Base-by-base conservation (phyloP, 192 early-diverging fungal species). In the Chytriomyces sp. region DNA sequence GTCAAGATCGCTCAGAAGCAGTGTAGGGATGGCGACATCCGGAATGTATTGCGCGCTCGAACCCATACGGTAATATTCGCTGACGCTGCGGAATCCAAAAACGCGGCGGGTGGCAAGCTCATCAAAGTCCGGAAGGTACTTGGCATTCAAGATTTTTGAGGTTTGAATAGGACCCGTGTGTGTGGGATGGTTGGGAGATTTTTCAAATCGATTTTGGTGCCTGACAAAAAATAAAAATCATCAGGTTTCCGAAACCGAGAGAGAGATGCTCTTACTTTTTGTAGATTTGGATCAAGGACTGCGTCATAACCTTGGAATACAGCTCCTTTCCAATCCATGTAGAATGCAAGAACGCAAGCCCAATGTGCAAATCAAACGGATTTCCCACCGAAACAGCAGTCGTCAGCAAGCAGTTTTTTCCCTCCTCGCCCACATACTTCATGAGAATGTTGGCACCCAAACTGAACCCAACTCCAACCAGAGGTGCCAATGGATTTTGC, bases 381-480 rank as follows among this genome's bases (percentile, higher is more conserved):
- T 97, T 97, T 66, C 88, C 91, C 50, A 99, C 89, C 0, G 93
- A 92, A 20, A 93, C 86, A 28, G 87, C 92, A 4, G 88, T 94
- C 35, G 87, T 76, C 24, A 99, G 88, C 45, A 91, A 91, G 68
- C 91, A 94, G 16, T 86, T 82, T 26, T 87, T 87, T 18, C 92
- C 91, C 64, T 91, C 89, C 80, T 97, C 93, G n/a, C 94, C 94
- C 23, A 93, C 89, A 57, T 91, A 94, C 86, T 97, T 99, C 72
- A 92, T 91, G 47, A 99, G 68, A 59, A 99, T 89, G 77, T 99
- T 99, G 44, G 95, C 89, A 24, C 97, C 97, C 62, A 99, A 84
- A 50, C 93, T 94, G 81, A 93, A 99, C 6, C 97, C 97, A 68
- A 95, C 83, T 20, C 90, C 94, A 61, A 95, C 82, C 53, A 97